Evolutionary conservation across 2,329 filamentous ascomycete genomes (phyloP), one percentile per base, ranked within the genome.

Genomic region (Scleromitrula shiraiana): DNA sequence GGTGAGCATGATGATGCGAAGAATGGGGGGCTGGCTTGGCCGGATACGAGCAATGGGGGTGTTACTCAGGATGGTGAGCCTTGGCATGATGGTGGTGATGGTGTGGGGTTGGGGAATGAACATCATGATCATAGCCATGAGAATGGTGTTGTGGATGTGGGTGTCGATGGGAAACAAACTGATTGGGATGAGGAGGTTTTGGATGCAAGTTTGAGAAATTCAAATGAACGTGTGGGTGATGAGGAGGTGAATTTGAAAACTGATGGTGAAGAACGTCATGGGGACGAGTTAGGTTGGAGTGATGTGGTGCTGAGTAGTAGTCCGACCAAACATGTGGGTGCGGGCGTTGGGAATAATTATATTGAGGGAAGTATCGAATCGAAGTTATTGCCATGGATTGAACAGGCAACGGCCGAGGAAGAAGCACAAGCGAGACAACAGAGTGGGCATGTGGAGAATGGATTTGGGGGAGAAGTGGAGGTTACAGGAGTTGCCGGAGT

Each of bases 291-390:
- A 6, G 37, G 37, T 20, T 47, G 45, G 45, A 42, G 37, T 7
- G 37, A 35, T 36, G 45, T 35, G 22, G 45, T 47, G 20, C 35
- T 42, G 15, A 26, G 37, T 10, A 35, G 37, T 20, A 42, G 29
- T 42, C 45, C 37, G 6, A 35, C 9, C 14, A 47, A 47, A 23
- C 37, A 42, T 14, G 42, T 26, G 17, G 19, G 35, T 7, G 8
- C 1, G 35, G 35, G n/a, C n/a, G n/a, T n/a, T 19, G 41, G 12
- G 9, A 41, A 42, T 42, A 29, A 20, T 9, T 42, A 47, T 29
- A 36, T 47, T 29, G 45, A 47, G 23, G 41, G 38, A 5, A 47
- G 33, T 14, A 47, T 47, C 7, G 45, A 47, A 40, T 42, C 45
- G 5, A 47, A 42, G 20, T 29, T 47, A 8, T 24, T 42, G 15